These are phyloP conservation scores for Puccinia coronata DNA, from an alignment of 1,284 basidiomycete genomes.

Conservation along the genomic window DNA sequence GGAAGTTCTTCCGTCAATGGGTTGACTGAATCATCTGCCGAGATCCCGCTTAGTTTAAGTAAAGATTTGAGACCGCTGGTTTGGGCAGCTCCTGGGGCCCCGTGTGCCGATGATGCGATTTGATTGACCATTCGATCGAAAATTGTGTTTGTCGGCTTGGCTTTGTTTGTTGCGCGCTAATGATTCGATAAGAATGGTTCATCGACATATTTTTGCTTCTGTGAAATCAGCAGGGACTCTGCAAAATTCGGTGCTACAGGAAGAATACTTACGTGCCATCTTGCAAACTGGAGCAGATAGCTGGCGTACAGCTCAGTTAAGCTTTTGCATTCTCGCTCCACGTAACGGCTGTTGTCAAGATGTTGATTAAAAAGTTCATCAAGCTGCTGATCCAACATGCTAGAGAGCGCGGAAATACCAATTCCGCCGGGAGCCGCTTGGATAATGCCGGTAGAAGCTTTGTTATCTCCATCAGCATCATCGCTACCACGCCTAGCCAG, in stretches of 20 bases:
- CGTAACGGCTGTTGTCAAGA: conserved; percentile 80
- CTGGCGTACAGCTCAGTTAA: conserved; percentile 78
- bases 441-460: neutral
- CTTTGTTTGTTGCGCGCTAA: conserved; percentile 64
- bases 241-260: conserved; percentile 61
- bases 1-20: conserved; percentile 52
- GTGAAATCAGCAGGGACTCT: neutral
- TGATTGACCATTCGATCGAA: conserved; percentile 93
- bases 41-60: conserved; percentile 56
- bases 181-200: neutral
- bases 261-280: conserved; percentile 74
- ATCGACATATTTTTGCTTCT: neutral
- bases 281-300: conserved; percentile 74
- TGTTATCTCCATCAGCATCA: conserved; percentile 15
- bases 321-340: conserved; percentile 87
- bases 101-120: conserved; percentile 60
- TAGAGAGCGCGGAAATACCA: conserved; percentile 64
- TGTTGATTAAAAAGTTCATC: conserved; percentile 96
- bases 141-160: conserved; percentile 72
- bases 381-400: conserved; percentile 89
- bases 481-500: conserved; percentile 17
- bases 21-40: conserved; percentile 60
- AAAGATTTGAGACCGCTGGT: conserved; percentile 61
- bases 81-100: conserved; percentile 31
- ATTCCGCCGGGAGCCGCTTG: conserved; percentile 52